These are phyloP conservation scores for Suhomyces bokatorum DNA, from an alignment of 1,139 yeast species.

Conservation along the genomic window DNA sequence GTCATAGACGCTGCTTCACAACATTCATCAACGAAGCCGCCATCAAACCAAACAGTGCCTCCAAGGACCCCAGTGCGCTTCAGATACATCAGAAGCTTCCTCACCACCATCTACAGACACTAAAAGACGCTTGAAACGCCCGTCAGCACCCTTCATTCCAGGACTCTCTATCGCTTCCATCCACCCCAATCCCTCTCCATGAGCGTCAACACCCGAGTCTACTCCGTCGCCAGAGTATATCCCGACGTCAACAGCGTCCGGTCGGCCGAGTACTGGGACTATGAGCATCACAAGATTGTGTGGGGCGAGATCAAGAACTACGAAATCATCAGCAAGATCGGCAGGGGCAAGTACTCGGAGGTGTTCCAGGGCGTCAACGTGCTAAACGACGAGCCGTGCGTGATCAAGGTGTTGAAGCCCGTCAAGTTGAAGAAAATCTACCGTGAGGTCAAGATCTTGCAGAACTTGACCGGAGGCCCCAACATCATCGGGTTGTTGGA, in stretches of 20 bases:
- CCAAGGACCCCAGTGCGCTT: no score
- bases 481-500: conserved; percentile 68
- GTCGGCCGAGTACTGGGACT: conserved; percentile 93
- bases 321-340: conserved; percentile 89
- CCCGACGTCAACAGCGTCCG: conserved; percentile 79
- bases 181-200: conserved; percentile 8
- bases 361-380: conserved; percentile 75
- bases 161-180: background rate
- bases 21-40: no score
- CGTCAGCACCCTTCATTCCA: no score
- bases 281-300: conserved; percentile 66
- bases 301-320: conserved; percentile 80
- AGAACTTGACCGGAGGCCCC: conserved; percentile 75
- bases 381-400: conserved; percentile 53
- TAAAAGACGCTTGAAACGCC: no score
- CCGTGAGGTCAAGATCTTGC: conserved; percentile 73
- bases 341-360: conserved; percentile 96
- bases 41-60: no score
- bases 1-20: no score
- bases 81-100: no score
- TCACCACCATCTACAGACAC: no score
- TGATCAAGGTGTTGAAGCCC: conserved; percentile 76
- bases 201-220: conserved; percentile 39
- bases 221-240: conserved; percentile 83
- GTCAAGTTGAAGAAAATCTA: conserved; percentile 78